Evolutionary conservation across 75 land plant genomes (phyloP).

Genomic region (Gnetum montanum): DNA sequence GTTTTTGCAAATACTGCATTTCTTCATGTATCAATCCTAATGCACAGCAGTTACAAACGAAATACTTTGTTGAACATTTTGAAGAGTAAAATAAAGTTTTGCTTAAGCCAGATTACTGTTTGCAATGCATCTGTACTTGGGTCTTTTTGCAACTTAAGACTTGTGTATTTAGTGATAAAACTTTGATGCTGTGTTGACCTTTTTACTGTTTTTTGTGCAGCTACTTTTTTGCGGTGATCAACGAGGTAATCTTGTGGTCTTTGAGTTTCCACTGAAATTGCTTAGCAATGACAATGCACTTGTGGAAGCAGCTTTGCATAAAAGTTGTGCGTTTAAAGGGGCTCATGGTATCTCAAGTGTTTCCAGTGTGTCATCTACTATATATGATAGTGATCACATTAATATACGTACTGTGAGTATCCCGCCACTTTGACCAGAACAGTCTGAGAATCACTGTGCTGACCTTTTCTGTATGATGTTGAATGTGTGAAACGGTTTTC

Average conservation of each 20-base stretch:
- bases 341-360: conserved; percentile 95
- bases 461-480: not conserved
- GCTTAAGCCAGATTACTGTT: not conserved
- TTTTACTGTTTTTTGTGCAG: conserved; percentile 20
- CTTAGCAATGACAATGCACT: conserved; percentile 1
- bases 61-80: too few species aligned
- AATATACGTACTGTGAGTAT: conserved; percentile 69
- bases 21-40: too few species aligned
- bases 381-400: conserved; percentile 15
- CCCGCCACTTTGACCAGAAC: not conserved
- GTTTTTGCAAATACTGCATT: too few species aligned
- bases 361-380: conserved; percentile 41
- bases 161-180: not conserved
- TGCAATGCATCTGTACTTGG: not conserved
- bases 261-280: conserved; percentile 22
- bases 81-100: too few species aligned
- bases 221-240: conserved; percentile 81
- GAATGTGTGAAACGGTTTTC: too few species aligned
- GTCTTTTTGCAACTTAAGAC: not conserved
- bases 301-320: conserved; percentile 12
- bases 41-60: too few species aligned
- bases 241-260: conserved; percentile 66
- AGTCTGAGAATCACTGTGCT: not conserved
- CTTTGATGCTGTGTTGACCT: too few species aligned
- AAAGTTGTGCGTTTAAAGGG: conserved; percentile 66